Evolutionary conservation across 495 filamentous ascomycete species (phyloP).

Genomic region (Annulohypoxylon nitens): DNA sequence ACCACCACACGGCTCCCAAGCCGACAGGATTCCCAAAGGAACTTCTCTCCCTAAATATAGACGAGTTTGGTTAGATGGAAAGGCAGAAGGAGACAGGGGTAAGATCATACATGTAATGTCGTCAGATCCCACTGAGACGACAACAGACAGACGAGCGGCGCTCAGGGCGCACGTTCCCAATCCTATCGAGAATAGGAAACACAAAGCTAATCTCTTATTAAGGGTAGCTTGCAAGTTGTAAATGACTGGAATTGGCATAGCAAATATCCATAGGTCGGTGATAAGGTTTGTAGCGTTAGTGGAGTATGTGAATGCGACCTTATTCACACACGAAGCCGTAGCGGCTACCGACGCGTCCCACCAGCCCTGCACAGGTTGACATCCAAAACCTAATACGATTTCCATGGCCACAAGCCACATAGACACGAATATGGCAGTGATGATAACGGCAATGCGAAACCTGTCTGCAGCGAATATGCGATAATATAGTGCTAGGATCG

Average conservation of each 20-base stretch:
- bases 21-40: slow-evolving; percentile 58
- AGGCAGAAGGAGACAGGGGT: neutral
- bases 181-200: slow-evolving; percentile 59
- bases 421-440: slow-evolving; percentile 33
- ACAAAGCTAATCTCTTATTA: slow-evolving; percentile 54
- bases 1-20: slow-evolving; percentile 59
- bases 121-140: slow-evolving; percentile 55
- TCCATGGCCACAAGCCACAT: slow-evolving; percentile 50
- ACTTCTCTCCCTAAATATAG: slow-evolving; percentile 53
- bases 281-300: slow-evolving; percentile 56
- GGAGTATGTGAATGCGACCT: slow-evolving; percentile 53
- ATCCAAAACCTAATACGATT: slow-evolving; percentile 46
- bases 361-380: slow-evolving; percentile 54
- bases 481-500: slow-evolving; percentile 48
- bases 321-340: slow-evolving; percentile 51
- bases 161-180: slow-evolving; percentile 58
- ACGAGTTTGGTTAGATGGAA: neutral
- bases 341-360: slow-evolving; percentile 46
- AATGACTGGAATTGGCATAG: slow-evolving; percentile 55
- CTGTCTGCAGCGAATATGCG: slow-evolving; percentile 43
- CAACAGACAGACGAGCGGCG: slow-evolving; percentile 54
- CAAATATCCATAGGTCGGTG: slow-evolving; percentile 57
- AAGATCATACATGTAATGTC: slow-evolving; percentile 58
- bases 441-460: slow-evolving; percentile 34
- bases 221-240: slow-evolving; percentile 48